Evolutionary conservation across 345 rosid genomes (phyloP), one percentile per base, ranked within the genome.

Genomic region (Clausena lansium): DNA sequence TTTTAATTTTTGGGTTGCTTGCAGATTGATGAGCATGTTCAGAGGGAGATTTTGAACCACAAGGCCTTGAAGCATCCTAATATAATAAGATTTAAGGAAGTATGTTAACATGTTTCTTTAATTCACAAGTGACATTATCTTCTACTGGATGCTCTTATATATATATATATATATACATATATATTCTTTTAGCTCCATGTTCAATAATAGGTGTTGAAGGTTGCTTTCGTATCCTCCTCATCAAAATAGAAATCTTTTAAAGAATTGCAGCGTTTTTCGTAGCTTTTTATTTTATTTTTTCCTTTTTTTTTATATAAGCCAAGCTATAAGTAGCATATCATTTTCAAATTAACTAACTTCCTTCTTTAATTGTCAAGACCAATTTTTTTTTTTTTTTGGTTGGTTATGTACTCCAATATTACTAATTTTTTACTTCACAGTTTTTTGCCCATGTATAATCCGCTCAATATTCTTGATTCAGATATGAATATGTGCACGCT

Each of bases 21-120:
- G 59, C 88, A 93, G 98, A 93, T 95, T 74, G 98, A 95, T 83
- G 95, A 95, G 85, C 94, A 91, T 83, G 98, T 95, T 32, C 97
- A 92, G 78, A 90, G 98, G 81, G 98, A 95, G 89, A 95, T 95
- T 75, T 93, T 93, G 81, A 95, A 93, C 82, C 98, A 93, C 81
- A 90, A 98, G 78, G 87, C 95, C 77, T 87, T 93, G 71, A 91
- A 92, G 80, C 98, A 95, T 80, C 95, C 95, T 7, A 93, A 95
- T 78, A 95, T 95, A 65, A 88, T 91, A 75, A 85, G 94, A 71
- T 95, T 95, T 77, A 93, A 89, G 83, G 98, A 91, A 93, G 98
- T 86, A 85, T 71, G 52, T 33, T 20, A 6, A 55, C 64, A 19
- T 41, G 7, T 10, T 36, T 39, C 33, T 25, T 28, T 0, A 14